A percentile compares a stretch with the other conserved stretches of the same genome.
Conservation (phyloP, 805 yeast species). For the Candida ulmi region DNA sequence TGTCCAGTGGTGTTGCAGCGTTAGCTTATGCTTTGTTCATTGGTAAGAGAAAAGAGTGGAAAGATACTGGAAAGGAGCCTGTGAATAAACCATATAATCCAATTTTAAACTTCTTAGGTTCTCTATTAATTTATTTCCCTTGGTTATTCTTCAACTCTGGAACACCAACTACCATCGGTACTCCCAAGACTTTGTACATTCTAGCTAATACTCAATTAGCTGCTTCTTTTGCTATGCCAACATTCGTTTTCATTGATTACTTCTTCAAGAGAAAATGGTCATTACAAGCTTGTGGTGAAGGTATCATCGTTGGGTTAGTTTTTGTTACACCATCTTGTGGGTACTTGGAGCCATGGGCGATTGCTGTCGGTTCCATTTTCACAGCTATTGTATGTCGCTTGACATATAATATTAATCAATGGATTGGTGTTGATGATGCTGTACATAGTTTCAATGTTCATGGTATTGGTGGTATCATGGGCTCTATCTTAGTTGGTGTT, state of each 20-base stretch:
- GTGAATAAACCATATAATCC: slow-evolving; percentile 91
- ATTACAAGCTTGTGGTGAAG: slow-evolving; percentile 89
- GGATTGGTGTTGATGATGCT: slow-evolving; percentile 81
- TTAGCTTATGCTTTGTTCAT: slow-evolving; percentile 72
- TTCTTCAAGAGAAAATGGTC: slow-evolving; percentile 85
- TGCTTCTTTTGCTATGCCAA: slow-evolving; percentile 82
- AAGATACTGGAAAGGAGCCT: slow-evolving; percentile 39
- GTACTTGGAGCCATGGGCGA: slow-evolving; percentile 85
- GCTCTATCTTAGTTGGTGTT: slow-evolving; percentile 76
- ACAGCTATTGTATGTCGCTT: slow-evolving; percentile 83
- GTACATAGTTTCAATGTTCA: slow-evolving; percentile 94
- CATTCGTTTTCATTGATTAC: slow-evolving; percentile 87
- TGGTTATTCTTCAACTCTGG: slow-evolving; percentile 97
- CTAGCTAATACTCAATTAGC: slow-evolving; percentile 86
- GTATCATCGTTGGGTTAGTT: slow-evolving; percentile 92
- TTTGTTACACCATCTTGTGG: slow-evolving; percentile 98
- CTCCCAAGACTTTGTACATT: slow-evolving; percentile 79
- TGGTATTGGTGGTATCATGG: slow-evolving; percentile 92
- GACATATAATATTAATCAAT: slow-evolving; percentile 75
- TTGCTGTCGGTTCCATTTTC: slow-evolving; percentile 72
- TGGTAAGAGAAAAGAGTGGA: slow-evolving; percentile 62
- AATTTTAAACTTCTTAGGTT: slow-evolving; percentile 82
- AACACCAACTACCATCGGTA: slow-evolving; percentile 68
- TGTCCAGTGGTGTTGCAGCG: slow-evolving; percentile 86
- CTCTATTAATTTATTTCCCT: slow-evolving; percentile 82